phyloP scores from a whole-genome alignment of 169 alveolate species.

The Cryptosporidium ryanae region DNA sequence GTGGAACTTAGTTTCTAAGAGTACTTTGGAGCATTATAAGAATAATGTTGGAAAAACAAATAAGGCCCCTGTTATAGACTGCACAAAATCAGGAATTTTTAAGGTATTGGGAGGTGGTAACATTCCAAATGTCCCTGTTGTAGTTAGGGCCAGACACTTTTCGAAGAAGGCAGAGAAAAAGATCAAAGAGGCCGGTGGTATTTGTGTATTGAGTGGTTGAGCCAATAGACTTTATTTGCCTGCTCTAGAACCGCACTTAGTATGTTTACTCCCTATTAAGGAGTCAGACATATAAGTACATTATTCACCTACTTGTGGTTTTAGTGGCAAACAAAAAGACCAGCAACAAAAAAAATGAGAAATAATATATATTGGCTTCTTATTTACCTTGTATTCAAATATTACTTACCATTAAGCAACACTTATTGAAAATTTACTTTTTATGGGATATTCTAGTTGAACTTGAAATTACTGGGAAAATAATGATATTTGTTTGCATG shows the following conservation, averaged over 20 bases:
- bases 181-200: conserved; percentile 97
- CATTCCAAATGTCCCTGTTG: conserved; percentile 92
- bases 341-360: no score
- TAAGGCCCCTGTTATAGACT: conserved; percentile 97
- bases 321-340: no score
- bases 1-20: conserved; percentile 95
- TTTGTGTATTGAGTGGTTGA: conserved; percentile 94
- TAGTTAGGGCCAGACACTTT: conserved; percentile 97
- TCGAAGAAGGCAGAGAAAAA: conserved; percentile 96
- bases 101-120: conserved; percentile 98
- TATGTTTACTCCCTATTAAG: no score
- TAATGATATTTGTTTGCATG: no score
- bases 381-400: no score
- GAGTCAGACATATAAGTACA: no score
- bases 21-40: conserved; percentile 89
- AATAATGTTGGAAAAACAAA: conserved; percentile 80
- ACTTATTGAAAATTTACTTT: no score
- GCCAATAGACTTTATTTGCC: conserved; percentile 1
- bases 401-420: no score
- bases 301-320: no score
- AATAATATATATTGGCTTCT: no score
- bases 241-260: background rate
- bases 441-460: no score
- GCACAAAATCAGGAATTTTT: conserved; percentile 95
- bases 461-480: no score